These are phyloP conservation scores for Globisporangium nunn DNA, from an alignment of 352 stramenopile genomes.

Conservation along the genomic window DNA sequence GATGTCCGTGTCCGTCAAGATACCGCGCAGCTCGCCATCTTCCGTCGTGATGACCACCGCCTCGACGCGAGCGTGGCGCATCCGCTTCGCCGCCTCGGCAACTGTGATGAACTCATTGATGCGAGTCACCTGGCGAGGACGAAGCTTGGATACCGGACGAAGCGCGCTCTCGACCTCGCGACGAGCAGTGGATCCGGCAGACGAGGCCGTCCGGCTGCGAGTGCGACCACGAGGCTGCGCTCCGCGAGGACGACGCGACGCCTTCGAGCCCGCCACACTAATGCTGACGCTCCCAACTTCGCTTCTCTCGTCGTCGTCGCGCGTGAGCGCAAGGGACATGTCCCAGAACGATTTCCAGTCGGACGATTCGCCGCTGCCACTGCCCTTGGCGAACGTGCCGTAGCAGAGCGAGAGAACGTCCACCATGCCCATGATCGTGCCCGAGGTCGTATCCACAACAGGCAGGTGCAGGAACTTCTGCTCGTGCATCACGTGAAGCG, in stretches of 20 bases:
- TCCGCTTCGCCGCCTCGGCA: slow-evolving; percentile 68
- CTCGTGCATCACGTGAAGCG: slow-evolving; percentile 97
- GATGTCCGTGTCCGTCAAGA: slow-evolving; percentile 85
- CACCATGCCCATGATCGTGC: slow-evolving; percentile 77
- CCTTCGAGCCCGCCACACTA: slow-evolving; percentile 50
- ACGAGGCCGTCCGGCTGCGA: slow-evolving; percentile 37
- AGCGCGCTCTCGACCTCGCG: slow-evolving; percentile 56
- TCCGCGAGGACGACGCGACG: slow-evolving; percentile 22
- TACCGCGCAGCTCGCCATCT: slow-evolving; percentile 73
- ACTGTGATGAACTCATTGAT: slow-evolving; percentile 87
- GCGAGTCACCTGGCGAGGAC: slow-evolving; percentile 68
- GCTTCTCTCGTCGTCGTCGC: slow-evolving; percentile 69
- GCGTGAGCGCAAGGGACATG: slow-evolving; percentile 71
- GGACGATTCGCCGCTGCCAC: slow-evolving; percentile 45
- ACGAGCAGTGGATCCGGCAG: slow-evolving; percentile 39
- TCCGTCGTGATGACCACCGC: slow-evolving; percentile 84
- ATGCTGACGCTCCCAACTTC: slow-evolving; percentile 48
- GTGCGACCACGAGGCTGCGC: slow-evolving; percentile 22
- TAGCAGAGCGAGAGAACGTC: slow-evolving; percentile 87
- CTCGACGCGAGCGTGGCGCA: slow-evolving; percentile 78
- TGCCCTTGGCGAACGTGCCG: slow-evolving; percentile 74
- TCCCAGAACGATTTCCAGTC: slow-evolving; percentile 88
- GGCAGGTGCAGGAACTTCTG: slow-evolving; percentile 97
- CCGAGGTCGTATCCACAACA: slow-evolving; percentile 84
- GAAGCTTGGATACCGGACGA: slow-evolving; percentile 72